Evolutionary conservation across 306 rosid species (phyloP), one percentile per base, ranked within the genome.

Genomic region (Lablab purpureus): DNA sequence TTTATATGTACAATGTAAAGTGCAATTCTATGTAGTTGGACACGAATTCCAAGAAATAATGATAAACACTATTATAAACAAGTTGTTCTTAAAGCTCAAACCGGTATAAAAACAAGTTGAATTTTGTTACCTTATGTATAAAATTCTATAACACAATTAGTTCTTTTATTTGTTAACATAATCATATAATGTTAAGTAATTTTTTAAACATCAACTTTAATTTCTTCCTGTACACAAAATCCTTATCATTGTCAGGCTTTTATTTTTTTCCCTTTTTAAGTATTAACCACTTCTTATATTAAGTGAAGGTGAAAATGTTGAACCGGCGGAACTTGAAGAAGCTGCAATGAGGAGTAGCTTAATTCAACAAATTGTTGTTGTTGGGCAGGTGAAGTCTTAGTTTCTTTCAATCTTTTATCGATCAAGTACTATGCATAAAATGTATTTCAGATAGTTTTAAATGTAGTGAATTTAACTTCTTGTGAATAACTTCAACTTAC

Each of bases 231-330:
- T 71, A 21, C 13, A 52, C 55, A 22, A 46, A 51, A 71, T 28
- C 50, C 40, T 22, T 17, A 14, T 49, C 22, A 52, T 37, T 19
- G 17, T 30, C 36, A 11, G 8, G 74, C 10, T 68, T 55, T 6
- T 52, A 28, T 12, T 25, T 49, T 25, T 49, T 45, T 71, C 77
- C n/a, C 30, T 45, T 28, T 49, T 50, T 62, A 13, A 32, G 22
- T 47, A 69, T 63, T 82, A 68, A 75, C 77, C 9, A 37, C 45
- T 80, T 76, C 18, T 79, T 81, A 79, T 40, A 58, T 49, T 63
- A 47, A 79, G 79, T 62, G 83, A 72, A 94, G 99, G 99, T 62
- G 97, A 94, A 88, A 94, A 94, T 80, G 93, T 92, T 74, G 99
- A 94, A 84, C 99, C 99, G 0, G 83, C 3, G 1, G 94, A 79